Evolutionary conservation across 1,139 yeast genomes (phyloP).

Genomic region (Blastobotrys proliferans): DNA sequence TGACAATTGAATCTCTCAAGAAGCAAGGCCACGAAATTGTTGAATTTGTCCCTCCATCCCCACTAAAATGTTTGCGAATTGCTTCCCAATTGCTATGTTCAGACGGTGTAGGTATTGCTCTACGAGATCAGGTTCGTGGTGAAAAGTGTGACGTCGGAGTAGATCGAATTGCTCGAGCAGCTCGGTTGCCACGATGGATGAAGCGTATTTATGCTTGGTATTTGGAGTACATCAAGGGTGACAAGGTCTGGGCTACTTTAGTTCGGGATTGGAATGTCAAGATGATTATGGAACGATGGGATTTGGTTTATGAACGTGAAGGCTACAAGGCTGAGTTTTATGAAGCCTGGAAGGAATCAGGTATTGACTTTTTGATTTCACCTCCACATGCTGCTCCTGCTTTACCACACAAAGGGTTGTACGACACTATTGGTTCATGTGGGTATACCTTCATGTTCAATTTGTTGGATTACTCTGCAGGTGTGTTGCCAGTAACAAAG

Average conservation of each 20-base stretch:
- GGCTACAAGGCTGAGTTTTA: constrained; percentile 36
- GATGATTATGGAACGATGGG: constrained; percentile 39
- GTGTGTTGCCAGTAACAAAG: constrained; percentile 55
- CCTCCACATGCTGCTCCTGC: constrained; percentile 42
- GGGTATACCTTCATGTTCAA: constrained; percentile 60
- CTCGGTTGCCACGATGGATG: constrained; percentile 36
- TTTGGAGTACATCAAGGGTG: constrained; percentile 34
- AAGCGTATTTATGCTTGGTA: constrained; percentile 38
- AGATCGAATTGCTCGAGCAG: constrained; percentile 31
- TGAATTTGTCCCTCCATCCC: constrained; percentile 48
- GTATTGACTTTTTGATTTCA: constrained; percentile 38
- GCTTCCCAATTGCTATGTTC: constrained; percentile 38
- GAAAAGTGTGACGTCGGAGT: constrained; percentile 41
- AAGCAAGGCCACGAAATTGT: constrained; percentile 58
- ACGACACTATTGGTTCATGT: constrained; percentile 37
- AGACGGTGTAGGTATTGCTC: constrained; percentile 35
- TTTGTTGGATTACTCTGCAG: constrained; percentile 54
- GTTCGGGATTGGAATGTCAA: constrained; percentile 39
- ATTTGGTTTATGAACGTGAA: constrained; percentile 38
- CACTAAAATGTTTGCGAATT: constrained; percentile 38
- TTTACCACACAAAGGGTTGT: constrained; percentile 37
- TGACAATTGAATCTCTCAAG: constrained; percentile 44
- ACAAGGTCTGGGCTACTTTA: constrained; percentile 39
- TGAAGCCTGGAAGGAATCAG: constrained; percentile 36
- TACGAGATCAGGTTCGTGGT: constrained; percentile 33